Base-by-base conservation (phyloP, 208 protist genomes). In the Naegleria fowleri region DNA sequence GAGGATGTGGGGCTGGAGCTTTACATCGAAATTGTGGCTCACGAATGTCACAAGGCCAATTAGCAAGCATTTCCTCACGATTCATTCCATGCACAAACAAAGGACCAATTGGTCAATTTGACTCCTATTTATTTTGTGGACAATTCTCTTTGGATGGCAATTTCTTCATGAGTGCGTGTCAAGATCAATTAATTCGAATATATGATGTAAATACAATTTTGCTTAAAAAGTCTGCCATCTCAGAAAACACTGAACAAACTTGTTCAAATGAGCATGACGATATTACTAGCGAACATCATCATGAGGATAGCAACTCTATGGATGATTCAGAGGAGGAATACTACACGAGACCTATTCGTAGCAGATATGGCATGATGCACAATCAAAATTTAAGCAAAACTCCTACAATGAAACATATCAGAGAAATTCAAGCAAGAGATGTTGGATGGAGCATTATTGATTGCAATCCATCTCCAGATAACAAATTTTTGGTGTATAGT, bases 371-470 rank as follows among this genome's bases (percentile, higher is more conserved):
- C 59, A 79, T 40, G n/a, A 2, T 25, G 33, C 55, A 40, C 4
- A 67, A 67, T 67, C 22, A 15, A 67, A 67, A 2, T 29, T 1
- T 29, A 15, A 29, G 19, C 22, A 15, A 67, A 19, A 67, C 55
- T 29, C 22, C 16, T 9, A 43, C 67, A 22, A 58, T 40, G 9
- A 86, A 52, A 52, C 88, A 52, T 33, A 67, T 88, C 16, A 87
- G 79, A 55, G 83, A 33, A 11, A 92, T 93, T 52, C 16, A 9
- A 0, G 92, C 92, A n/a, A 79, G 86, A 36, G 67, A 92, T 39
- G 29, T 92, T 48, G 92, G 92, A n/a, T 93, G 92, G 92, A 55
- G 29, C 13, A 88, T 93, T 75, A 29, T 93, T 9, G 92, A 93
- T 85, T 29, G n/a, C 33, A 75, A 86, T 38, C 88, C 40, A 55